Conservation (phyloP, 768 basidiomycete genomes). For the Chiua virens region DNA sequence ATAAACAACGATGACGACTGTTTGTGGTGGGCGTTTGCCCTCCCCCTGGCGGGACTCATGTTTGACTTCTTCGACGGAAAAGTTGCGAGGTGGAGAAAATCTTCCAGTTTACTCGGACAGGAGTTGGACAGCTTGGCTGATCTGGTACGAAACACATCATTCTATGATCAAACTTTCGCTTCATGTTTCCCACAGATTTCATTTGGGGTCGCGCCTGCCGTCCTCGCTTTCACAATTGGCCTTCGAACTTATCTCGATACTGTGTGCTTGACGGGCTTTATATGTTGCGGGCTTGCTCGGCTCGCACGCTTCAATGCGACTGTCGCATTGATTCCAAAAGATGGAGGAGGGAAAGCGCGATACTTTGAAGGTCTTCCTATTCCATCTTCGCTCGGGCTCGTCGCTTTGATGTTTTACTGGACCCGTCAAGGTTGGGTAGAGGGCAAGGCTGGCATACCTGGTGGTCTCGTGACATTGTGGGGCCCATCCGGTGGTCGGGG, state of each 20-base stretch:
- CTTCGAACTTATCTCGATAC: slow-evolving; percentile 91
- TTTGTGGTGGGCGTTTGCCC: slow-evolving; percentile 82
- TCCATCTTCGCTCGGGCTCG: slow-evolving; percentile 82
- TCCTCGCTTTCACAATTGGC: slow-evolving; percentile 88
- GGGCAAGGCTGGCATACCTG: slow-evolving; percentile 72
- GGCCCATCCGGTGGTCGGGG: slow-evolving; percentile 70
- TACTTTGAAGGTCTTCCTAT: slow-evolving; percentile 99
- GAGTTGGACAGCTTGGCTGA: slow-evolving; percentile 97
- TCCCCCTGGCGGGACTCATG: slow-evolving; percentile 91
- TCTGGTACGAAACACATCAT: slow-evolving; percentile 49
- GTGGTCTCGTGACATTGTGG: slow-evolving; percentile 74
- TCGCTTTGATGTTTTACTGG: slow-evolving; percentile 80
- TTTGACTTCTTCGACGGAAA: slow-evolving; percentile 99
- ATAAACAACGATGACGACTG: slow-evolving; percentile 73
- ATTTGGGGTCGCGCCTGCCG: slow-evolving; percentile 96
- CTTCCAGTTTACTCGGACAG: slow-evolving; percentile 93
- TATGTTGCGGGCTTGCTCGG: slow-evolving; percentile 94
- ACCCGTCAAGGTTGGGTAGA: slow-evolving; percentile 82
- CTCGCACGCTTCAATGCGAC: slow-evolving; percentile 99
- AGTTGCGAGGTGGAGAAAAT: slow-evolving; percentile 96
- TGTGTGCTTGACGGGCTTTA: slow-evolving; percentile 82
- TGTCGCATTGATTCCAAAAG: slow-evolving; percentile 90
- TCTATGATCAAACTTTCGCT: slow-evolving; percentile 1
- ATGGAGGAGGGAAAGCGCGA: slow-evolving; percentile 79
- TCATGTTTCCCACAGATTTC: slow-evolving; percentile 64